Conservation (phyloP, 441 rosid genomes). For the Pelargonium cotyledonis region DNA sequence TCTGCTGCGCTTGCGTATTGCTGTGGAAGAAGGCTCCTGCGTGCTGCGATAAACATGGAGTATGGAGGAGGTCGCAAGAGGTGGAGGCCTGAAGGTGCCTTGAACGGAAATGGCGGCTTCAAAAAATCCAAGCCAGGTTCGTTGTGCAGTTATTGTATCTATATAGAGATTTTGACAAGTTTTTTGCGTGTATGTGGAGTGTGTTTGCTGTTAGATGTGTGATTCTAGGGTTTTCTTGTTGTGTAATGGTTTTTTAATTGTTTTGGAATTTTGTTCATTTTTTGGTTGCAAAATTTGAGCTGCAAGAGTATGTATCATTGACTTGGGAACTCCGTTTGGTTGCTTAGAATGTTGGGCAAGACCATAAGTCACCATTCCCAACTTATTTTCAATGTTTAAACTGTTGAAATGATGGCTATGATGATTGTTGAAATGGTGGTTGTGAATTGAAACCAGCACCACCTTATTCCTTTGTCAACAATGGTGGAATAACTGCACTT, state of each 20-base stretch:
- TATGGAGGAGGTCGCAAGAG: constrained; percentile 53
- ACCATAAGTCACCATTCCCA: neutral
- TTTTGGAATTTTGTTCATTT: neutral
- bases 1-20: constrained; percentile 12
- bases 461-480: too few species aligned
- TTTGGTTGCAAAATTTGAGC: neutral
- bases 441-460: too few species aligned
- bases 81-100: constrained; percentile 39
- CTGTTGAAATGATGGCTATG: too few species aligned
- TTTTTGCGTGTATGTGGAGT: neutral
- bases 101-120: constrained; percentile 53
- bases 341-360: neutral
- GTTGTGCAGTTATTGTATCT: neutral
- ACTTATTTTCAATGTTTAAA: neutral
- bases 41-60: constrained; percentile 30
- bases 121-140: constrained; percentile 57
- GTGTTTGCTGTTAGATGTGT: neutral
- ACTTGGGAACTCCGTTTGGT: neutral
- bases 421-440: too few species aligned
- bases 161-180: neutral
- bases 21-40: neutral
- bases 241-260: neutral
- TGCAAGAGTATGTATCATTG: neutral
- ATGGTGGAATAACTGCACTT: too few species aligned
- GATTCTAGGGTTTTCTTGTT: constrained; percentile 1